Percentiles rank a stretch among this genome's conserved stretches.
Conservation (phyloP, 306 rosid species). For the Potentilla sterilis region DNA sequence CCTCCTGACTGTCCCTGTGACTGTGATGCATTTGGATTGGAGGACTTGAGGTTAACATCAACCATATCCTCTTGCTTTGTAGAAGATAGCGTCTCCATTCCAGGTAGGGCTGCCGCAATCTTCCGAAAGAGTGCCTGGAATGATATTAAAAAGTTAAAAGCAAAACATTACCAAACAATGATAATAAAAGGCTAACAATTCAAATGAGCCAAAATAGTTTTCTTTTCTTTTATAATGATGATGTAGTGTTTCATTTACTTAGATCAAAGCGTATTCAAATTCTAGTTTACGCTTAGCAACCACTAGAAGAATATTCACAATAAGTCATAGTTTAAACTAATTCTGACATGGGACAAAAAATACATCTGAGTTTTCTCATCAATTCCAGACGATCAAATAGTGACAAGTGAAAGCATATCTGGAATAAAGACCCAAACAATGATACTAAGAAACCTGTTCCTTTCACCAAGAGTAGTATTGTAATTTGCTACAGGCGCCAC, state of each 20-base stretch:
- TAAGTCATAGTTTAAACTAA: not conserved
- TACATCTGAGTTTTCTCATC: not conserved
- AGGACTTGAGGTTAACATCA: slow-evolving; percentile 76
- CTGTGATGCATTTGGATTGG: slow-evolving; percentile 37
- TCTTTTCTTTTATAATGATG: not conserved
- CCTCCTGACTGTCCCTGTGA: slow-evolving; percentile 64
- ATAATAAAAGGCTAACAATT: not conserved
- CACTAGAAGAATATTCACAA: not conserved
- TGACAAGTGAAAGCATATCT: not conserved
- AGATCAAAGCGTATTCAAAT: not conserved
- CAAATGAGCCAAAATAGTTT: not conserved
- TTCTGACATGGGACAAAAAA: not conserved
- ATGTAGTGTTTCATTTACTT: not conserved
- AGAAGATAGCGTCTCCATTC: slow-evolving; percentile 85
- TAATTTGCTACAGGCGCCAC: not conserved
- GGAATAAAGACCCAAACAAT: not conserved
- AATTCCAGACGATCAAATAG: not conserved
- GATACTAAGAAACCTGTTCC: not conserved
- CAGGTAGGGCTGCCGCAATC: slow-evolving; percentile 91
- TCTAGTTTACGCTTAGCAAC: not conserved
- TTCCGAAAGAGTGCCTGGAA: slow-evolving; percentile 77
- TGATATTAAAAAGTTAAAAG: not conserved
- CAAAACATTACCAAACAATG: not conserved
- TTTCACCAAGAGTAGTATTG: not conserved
- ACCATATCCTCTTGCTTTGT: slow-evolving; percentile 94